Conservation (phyloP, 306 rosid genomes). For the Cajanus cajan region DNA sequence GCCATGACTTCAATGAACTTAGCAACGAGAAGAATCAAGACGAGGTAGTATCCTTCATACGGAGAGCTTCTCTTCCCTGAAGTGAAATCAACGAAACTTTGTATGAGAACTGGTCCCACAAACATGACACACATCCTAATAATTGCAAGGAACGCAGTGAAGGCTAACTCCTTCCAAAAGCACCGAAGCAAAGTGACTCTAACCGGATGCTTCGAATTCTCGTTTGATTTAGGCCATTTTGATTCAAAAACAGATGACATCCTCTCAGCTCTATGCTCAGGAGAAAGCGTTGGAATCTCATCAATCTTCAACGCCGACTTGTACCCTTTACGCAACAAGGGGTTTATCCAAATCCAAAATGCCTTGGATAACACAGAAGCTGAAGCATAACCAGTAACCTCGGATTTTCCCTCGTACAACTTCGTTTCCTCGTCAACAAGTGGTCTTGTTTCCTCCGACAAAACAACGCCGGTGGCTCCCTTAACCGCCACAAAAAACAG, state of each 20-base stretch:
- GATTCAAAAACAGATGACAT: constrained; percentile 54
- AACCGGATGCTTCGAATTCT: constrained; percentile 51
- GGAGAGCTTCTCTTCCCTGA: constrained; percentile 61
- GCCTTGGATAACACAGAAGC: constrained; percentile 68
- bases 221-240: constrained; percentile 64
- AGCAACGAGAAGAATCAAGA: constrained; percentile 54
- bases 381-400: constrained; percentile 62
- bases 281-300: constrained; percentile 63
- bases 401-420: constrained; percentile 29
- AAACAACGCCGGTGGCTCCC: constrained; percentile 61
- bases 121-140: constrained; percentile 57
- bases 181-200: constrained; percentile 56
- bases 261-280: constrained; percentile 57
- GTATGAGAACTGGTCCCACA: constrained; percentile 70
- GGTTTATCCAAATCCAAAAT: constrained; percentile 75
- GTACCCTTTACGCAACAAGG: constrained; percentile 65
- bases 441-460: constrained; percentile 32
- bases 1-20: constrained; percentile 62
- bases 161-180: constrained; percentile 62
- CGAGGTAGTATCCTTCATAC: constrained; percentile 70
- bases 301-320: constrained; percentile 52
- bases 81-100: constrained; percentile 62
- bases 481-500: constrained; percentile 46
- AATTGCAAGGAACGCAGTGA: constrained; percentile 61
- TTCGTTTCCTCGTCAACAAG: constrained; percentile 24